These are phyloP conservation scores for Bruguiera parviflora DNA, from an alignment of 345 rosid genomes.

Conservation along the genomic window DNA sequence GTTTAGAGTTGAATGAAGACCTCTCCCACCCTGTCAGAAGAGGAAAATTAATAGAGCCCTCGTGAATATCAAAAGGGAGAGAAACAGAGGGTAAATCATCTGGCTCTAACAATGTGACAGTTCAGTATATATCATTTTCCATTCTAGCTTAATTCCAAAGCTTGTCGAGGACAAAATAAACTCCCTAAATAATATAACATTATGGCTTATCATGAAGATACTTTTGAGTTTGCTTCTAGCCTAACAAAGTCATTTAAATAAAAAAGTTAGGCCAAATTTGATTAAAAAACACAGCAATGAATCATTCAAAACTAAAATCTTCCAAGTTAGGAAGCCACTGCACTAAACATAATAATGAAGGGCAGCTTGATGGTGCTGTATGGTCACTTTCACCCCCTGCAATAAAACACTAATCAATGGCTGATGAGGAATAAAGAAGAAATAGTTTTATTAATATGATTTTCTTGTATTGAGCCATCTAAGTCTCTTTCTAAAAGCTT, in stretches of 20 bases:
- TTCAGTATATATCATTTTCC: not conserved
- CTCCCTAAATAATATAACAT: not conserved
- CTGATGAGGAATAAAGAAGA: no score
- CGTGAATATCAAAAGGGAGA: not conserved
- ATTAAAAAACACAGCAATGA: not conserved
- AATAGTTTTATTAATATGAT: no score
- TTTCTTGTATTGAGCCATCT: no score
- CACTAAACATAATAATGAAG: not conserved
- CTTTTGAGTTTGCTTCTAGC: no score
- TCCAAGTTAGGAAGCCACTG: not conserved
- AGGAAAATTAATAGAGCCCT: slow-evolving; percentile 11
- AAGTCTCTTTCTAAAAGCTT: no score
- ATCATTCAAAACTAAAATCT: not conserved
- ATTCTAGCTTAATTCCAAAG: not conserved
- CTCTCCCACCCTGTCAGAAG: slow-evolving; percentile 69
- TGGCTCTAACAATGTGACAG: not conserved
- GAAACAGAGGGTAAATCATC: not conserved
- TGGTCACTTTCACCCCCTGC: no score
- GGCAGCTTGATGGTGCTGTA: not conserved
- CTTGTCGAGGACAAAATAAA: not conserved
- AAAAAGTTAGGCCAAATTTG: no score
- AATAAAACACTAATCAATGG: no score
- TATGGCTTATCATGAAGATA: no score
- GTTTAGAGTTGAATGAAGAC: slow-evolving; percentile 83
- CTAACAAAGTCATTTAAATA: no score